Conservation (phyloP, 1,284 basidiomycete genomes). For the Paramarasmius palmivorus region DNA sequence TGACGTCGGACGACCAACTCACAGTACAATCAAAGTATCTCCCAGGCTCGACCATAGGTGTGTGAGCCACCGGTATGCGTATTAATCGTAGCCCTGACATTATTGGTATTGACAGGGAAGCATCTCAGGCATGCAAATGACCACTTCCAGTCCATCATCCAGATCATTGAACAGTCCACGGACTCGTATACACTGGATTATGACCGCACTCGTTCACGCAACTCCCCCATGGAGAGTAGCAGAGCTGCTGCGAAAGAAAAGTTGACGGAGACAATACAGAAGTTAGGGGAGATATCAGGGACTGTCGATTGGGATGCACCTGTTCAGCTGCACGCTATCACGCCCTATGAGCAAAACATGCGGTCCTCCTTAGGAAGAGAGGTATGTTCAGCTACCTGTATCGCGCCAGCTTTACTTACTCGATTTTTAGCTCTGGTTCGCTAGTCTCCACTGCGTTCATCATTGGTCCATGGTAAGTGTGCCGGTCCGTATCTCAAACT, state of each 20-base stretch:
- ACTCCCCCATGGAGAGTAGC: conserved; percentile 79
- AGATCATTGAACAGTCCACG: conserved; percentile 52
- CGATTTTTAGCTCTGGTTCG: conserved; percentile 74
- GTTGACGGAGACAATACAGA: conserved; percentile 54
- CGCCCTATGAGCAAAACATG: conserved; percentile 72
- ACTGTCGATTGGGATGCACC: conserved; percentile 48
- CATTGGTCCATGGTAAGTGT: conserved; percentile 79
- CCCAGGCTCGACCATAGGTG: conserved; percentile 83
- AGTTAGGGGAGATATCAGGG: conserved; percentile 55
- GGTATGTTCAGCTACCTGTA: conserved; percentile 39
- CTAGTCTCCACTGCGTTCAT: conserved; percentile 79
- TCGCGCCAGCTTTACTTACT: background rate
- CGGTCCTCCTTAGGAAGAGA: conserved; percentile 81
- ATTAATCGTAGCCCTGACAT: no score
- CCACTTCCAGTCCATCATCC: conserved; percentile 69
- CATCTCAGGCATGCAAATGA: conserved; percentile 81
- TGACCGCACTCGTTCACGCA: conserved; percentile 36
- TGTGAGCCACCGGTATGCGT: conserved; percentile 8
- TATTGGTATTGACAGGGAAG: conserved; percentile 64
- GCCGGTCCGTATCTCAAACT: background rate
- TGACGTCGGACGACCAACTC: conserved; percentile 69
- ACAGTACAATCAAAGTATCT: conserved; percentile 65
- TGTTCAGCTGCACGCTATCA: conserved; percentile 74
- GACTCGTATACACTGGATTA: conserved; percentile 1
- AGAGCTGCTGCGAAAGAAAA: conserved; percentile 58